These are phyloP conservation scores for Pythium aphanidermatum DNA, from an alignment of 352 stramenopile species.

Conservation along the genomic window DNA sequence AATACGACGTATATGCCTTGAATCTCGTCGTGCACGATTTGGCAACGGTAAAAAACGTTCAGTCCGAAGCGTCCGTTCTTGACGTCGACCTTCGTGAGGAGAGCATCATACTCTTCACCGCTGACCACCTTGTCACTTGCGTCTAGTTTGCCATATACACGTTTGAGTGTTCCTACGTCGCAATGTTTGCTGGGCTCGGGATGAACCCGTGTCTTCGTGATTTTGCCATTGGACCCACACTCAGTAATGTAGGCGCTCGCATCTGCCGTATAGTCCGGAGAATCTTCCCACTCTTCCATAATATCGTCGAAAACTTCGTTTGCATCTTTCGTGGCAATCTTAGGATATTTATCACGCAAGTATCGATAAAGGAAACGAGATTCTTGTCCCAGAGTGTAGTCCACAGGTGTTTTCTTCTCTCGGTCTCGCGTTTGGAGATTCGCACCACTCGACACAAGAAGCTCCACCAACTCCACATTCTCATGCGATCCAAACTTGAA, in stretches of 20 bases:
- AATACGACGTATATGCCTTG: constrained; percentile 70
- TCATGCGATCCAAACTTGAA: constrained; percentile 59
- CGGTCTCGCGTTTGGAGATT: constrained; percentile 30
- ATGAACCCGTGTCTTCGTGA: constrained; percentile 35
- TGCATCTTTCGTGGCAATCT: constrained; percentile 20
- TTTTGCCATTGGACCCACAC: constrained; percentile 51
- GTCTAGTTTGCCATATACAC: constrained; percentile 30
- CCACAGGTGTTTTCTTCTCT: constrained; percentile 32
- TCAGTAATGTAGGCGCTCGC: constrained; percentile 39
- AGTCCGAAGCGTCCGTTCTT: constrained; percentile 61
- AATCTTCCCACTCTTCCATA: constrained; percentile 25
- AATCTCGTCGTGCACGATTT: constrained; percentile 64
- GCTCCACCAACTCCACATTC: constrained; percentile 39
- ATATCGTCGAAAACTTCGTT: constrained; percentile 22
- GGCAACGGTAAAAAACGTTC: constrained; percentile 74
- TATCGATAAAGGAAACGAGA: constrained; percentile 55
- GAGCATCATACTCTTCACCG: constrained; percentile 42
- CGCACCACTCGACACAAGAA: constrained; percentile 40
- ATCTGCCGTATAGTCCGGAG: constrained; percentile 40
- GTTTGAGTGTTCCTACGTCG: constrained; percentile 49
- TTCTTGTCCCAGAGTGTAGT: constrained; percentile 47
- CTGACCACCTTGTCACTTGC: constrained; percentile 17
- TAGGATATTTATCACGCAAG: constrained; percentile 30
- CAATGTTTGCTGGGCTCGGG: constrained; percentile 48
- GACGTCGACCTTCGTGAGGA: constrained; percentile 74